Conservation (phyloP, 1,284 basidiomycete genomes). For the Tylopilus sp. region DNA sequence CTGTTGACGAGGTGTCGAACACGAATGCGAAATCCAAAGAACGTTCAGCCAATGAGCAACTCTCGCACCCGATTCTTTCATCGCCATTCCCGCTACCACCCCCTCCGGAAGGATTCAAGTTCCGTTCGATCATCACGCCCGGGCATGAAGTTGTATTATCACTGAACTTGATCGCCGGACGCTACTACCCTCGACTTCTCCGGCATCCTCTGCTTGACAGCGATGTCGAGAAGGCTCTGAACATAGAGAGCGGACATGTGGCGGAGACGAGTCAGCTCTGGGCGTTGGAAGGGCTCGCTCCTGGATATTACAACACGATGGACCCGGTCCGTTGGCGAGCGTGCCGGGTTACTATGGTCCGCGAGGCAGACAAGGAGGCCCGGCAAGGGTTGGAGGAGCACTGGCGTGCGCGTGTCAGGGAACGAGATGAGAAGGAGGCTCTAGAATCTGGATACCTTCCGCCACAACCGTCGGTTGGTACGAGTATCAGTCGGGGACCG, state of each 20-base stretch:
- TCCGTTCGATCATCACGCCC: conserved; percentile 62
- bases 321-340: conserved; percentile 54
- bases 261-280: conserved; percentile 48
- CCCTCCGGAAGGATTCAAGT: conserved; percentile 61
- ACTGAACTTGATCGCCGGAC: conserved; percentile 62
- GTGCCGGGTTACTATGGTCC: conserved; percentile 51
- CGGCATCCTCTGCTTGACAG: conserved; percentile 53
- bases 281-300: conserved; percentile 63
- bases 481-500: not conserved
- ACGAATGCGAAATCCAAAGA: conserved; percentile 14
- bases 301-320: conserved; percentile 61
- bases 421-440: conserved; percentile 34
- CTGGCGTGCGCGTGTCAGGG: conserved; percentile 37
- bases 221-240: conserved; percentile 39
- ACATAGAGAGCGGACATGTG: conserved; percentile 35
- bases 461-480: conserved; percentile 9
- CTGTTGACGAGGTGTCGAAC: conserved; percentile 10
- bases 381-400: conserved; percentile 37
- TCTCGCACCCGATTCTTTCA: conserved; percentile 39
- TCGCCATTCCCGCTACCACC: conserved; percentile 49
- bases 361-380: conserved; percentile 53
- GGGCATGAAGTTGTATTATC: conserved; percentile 63
- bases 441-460: conserved; percentile 31
- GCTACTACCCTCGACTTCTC: conserved; percentile 70
- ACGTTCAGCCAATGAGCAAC: conserved; percentile 30